Base-by-base conservation (phyloP, 768 basidiomycete genomes). In the Mrakia hoshinonis region DNA sequence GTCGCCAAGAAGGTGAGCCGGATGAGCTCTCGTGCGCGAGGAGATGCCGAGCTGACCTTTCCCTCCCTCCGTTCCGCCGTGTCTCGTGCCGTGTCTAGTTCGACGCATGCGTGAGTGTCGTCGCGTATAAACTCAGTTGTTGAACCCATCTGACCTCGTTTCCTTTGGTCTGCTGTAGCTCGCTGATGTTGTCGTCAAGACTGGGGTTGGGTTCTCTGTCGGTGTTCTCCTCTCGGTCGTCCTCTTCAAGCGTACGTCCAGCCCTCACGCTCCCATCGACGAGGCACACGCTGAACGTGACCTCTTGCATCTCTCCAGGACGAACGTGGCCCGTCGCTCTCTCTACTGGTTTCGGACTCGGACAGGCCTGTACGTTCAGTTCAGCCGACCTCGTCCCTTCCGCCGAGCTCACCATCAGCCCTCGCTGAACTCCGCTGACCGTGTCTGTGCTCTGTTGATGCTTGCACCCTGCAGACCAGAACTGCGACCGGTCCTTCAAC, bases 291-390 rank as follows among this genome's bases (percentile, higher is more conserved):
- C n/a, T n/a, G n/a, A n/a, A n/a, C n/a, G n/a, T n/a, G n/a, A n/a
- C n/a, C n/a, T n/a, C n/a, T n/a, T n/a, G n/a, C n/a, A n/a, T n/a
- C n/a, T n/a, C n/a, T 31, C 47, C 78, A 93, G 92, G 92, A 83
- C 89, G 92, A 71, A 89, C 89, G 77, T 95, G 91, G 91, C 92
- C 92, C 55, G 87, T 95, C 75, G 87, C 89, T 38, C 85, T 94
- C 69, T 83, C 88, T 20, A 89, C 90, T 7, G 92, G 92, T 46
- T 92, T 93, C 78, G 92, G 92, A 43, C 84, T 87, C 49, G 92
- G 92, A 52, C 86, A 87, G 66, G 91, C 92, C 36, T 93, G 72
- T 73, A 38, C 43, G 72, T 68, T 48, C 48, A 26, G 10, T n/a
- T 47, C 34, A 20, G 31, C 38, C n/a, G 20, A 7, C 31, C 36